phyloP scores from a whole-genome alignment of 2,329 filamentous ascomycete species.

The Dactylellina haptotyla region DNA sequence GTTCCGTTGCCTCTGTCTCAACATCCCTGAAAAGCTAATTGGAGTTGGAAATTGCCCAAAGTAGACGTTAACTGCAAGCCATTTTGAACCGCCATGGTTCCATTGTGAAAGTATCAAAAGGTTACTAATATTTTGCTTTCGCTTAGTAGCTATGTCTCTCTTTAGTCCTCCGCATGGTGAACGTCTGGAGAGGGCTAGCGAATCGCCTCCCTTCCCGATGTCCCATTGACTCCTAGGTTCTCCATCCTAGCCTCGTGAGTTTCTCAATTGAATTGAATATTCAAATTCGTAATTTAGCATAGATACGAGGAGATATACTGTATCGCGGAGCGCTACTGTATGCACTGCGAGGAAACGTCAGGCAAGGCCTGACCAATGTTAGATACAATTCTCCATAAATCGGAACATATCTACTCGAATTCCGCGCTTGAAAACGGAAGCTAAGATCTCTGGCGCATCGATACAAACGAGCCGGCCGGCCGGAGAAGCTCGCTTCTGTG shows the following conservation, averaged over 20 bases:
- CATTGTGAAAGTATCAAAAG: too few species aligned
- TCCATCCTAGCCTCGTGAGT: not conserved
- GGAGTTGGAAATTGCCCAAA: conserved; percentile 49
- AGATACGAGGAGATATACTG: not conserved
- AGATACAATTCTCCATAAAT: not conserved
- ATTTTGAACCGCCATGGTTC: conserved; percentile 2
- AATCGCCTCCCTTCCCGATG: conserved; percentile 51
- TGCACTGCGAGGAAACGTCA: too few species aligned
- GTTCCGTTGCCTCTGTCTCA: not conserved
- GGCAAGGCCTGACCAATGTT: not conserved
- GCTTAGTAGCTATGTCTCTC: conserved; percentile 18
- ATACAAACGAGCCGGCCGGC: too few species aligned
- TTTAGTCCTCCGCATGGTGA: not conserved
- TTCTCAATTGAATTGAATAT: conserved; percentile 1
- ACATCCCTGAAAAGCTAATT: conserved; percentile 12
- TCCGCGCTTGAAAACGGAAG: not conserved
- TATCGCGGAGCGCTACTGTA: not conserved
- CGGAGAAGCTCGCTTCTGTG: not conserved
- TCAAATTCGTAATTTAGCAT: conserved; percentile 27
- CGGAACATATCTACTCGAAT: not conserved
- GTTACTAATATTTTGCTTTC: too few species aligned
- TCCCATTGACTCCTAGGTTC: conserved; percentile 8
- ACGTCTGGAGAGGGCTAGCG: conserved; percentile 7
- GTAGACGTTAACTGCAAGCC: conserved; percentile 14
- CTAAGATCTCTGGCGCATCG: not conserved